Conservation (phyloP, 192 early-diverging fungal genomes). For the Helicostylum pulchrum region DNA sequence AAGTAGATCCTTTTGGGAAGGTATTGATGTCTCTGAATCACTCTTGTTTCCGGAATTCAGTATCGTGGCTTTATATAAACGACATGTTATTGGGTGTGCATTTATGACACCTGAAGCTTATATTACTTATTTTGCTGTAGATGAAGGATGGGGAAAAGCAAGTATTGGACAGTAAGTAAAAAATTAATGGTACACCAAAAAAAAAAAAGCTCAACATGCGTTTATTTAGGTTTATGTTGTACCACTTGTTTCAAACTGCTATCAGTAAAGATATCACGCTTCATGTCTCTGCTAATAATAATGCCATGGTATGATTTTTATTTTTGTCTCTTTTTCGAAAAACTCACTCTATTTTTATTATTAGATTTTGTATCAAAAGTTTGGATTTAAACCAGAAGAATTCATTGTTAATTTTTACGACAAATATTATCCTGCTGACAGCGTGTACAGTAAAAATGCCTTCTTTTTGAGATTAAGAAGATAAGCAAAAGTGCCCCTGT, state of each 20-base stretch:
- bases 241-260: constrained; percentile 74
- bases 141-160: constrained; percentile 78
- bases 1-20: constrained; percentile 80
- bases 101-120: constrained; percentile 92
- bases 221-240: constrained; percentile 46
- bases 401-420: constrained; percentile 90
- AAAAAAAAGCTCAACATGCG: background rate
- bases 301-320: constrained; percentile 69
- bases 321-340: background rate
- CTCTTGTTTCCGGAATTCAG: constrained; percentile 81
- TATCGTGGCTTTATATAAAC: constrained; percentile 77
- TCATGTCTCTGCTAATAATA: constrained; percentile 91
- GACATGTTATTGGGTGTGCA: constrained; percentile 82
- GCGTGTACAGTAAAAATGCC: constrained; percentile 76
- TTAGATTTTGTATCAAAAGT: constrained; percentile 83
- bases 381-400: constrained; percentile 93
- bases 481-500: constrained; percentile 23
- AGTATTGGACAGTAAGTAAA: constrained; percentile 73
- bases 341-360: background rate
- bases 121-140: constrained; percentile 83
- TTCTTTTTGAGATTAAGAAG: constrained; percentile 81
- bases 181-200: background rate
- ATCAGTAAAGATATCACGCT: constrained; percentile 81
- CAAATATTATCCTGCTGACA: constrained; percentile 76
- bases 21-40: constrained; percentile 85